Conservation (phyloP, 768 basidiomycete species). For the Heimioporus sp. region DNA sequence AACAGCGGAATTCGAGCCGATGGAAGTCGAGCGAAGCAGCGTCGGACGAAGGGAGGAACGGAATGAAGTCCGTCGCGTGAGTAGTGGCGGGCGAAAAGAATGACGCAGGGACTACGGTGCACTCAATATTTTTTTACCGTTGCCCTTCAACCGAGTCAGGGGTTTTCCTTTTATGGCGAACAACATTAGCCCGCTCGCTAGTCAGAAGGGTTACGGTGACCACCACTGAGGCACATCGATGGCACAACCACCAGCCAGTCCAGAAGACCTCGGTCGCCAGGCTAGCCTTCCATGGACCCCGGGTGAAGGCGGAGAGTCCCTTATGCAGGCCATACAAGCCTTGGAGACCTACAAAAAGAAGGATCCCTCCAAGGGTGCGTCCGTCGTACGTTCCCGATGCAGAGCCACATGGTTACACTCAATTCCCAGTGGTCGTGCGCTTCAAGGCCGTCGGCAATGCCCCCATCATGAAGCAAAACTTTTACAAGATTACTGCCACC, state of each 20-base stretch:
- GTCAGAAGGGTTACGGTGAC: too few species aligned
- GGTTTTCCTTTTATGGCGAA: too few species aligned
- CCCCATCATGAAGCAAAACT: slow-evolving; percentile 98
- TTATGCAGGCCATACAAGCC: slow-evolving; percentile 59
- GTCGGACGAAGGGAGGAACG: too few species aligned
- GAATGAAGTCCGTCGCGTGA: too few species aligned
- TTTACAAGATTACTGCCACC: slow-evolving; percentile 94
- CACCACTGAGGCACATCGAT: slow-evolving; percentile 7
- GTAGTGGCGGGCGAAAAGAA: too few species aligned
- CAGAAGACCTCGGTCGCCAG: slow-evolving; percentile 34
- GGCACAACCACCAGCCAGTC: slow-evolving; percentile 31
- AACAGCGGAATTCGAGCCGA: too few species aligned
- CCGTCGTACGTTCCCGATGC: neutral
- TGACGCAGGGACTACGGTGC: too few species aligned
- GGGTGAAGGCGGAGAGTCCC: slow-evolving; percentile 30
- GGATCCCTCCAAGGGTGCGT: slow-evolving; percentile 75
- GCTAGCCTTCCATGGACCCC: slow-evolving; percentile 31
- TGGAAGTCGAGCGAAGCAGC: too few species aligned
- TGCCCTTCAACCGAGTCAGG: too few species aligned
- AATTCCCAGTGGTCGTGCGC: slow-evolving; percentile 77
- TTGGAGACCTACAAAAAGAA: slow-evolving; percentile 87
- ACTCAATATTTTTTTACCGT: too few species aligned
- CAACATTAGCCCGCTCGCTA: too few species aligned
- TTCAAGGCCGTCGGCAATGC: slow-evolving; percentile 98
- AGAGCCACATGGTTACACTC: neutral